Base-by-base conservation (phyloP, 345 rosid genomes). In the Erodium maritimum region DNA sequence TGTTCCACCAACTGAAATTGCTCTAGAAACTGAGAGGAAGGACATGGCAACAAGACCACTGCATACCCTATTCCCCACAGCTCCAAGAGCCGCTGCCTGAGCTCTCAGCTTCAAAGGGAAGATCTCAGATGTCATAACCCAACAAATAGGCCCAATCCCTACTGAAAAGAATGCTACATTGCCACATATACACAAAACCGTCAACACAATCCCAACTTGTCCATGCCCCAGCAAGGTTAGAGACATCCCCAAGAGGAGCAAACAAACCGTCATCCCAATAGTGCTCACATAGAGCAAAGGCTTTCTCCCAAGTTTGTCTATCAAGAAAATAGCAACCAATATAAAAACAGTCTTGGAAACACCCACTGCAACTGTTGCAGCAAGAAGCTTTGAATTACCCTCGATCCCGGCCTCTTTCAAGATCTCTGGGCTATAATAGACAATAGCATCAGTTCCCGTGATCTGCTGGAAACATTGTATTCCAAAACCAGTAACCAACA, bases 291-390 rank as follows among this genome's bases (percentile, higher is more conserved):
- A 82, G 25, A 86, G 83, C 79, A 78, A 50, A 19, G 88, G 84
- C 70, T 70, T 80, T 55, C 93, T 75, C 1, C 93, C 88, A 1
- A 79, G 51, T 55, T 55, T 79, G 71, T 82, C 93, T n/a, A 85
- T 70, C 3, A 82, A 69, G 59, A 63, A 34, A 69, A 82, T 79
- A 6, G 88, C 93, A 21, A 79, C 65, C 64, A 85, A 50, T 56
- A 85, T 82, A 19, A 80, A 85, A 20, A 23, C 19, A 0, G 88
- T 82, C 64, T 85, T 85, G 14, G 88, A 77, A 56, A 82, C 67
- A 9, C 93, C 88, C 7, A 82, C 88, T 7, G 81, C 86, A 65
- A 85, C 86, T 0, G 93, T 85, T 56, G 85, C 85, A 19, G 81
- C 84, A 18, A 85, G 82, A 58, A 80, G 77, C 66, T 75, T 56